These are phyloP conservation scores for Stygiomarasmius scandens DNA, from an alignment of 1,284 basidiomycete species.

Conservation along the genomic window DNA sequence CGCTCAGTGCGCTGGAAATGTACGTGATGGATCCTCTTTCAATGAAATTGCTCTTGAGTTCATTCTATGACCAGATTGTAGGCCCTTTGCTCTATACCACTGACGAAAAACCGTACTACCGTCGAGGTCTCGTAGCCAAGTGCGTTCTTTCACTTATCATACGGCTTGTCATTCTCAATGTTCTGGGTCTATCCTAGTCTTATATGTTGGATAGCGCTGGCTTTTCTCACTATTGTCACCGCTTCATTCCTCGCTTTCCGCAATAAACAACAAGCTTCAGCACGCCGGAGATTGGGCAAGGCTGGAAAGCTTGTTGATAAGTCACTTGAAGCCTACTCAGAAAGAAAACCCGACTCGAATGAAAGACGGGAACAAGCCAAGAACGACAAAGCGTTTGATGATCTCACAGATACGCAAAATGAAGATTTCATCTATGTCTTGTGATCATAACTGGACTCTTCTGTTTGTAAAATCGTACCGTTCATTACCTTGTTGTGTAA, in stretches of 20 bases:
- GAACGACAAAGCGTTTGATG: constrained; percentile 46
- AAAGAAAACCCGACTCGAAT: constrained; percentile 20
- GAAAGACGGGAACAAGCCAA: constrained; percentile 21
- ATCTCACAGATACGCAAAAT: constrained; percentile 47
- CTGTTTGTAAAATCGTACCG: no score
- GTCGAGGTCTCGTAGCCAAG: constrained; percentile 38
- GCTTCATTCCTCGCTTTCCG: constrained; percentile 41
- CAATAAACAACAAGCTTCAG: constrained; percentile 41
- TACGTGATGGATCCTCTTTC: constrained; percentile 9
- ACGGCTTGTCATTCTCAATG: background rate
- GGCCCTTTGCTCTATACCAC: constrained; percentile 43
- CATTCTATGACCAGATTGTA: constrained; percentile 43
- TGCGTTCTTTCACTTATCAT: constrained; percentile 20
- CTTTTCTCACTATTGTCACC: constrained; percentile 35
- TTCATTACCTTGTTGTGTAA: background rate
- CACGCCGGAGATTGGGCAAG: constrained; percentile 41
- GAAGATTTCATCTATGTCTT: constrained; percentile 50
- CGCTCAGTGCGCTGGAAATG: constrained; percentile 47
- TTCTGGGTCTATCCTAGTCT: constrained; percentile 25
- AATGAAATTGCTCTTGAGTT: no score
- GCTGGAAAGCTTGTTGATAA: constrained; percentile 39
- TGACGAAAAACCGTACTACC: constrained; percentile 42
- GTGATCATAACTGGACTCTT: constrained; percentile 19
- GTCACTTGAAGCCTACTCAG: constrained; percentile 38
- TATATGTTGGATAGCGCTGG: constrained; percentile 40